Evolutionary conservation across 257 asterid genomes (phyloP).

Genomic region (Primulina huaijiensis): DNA sequence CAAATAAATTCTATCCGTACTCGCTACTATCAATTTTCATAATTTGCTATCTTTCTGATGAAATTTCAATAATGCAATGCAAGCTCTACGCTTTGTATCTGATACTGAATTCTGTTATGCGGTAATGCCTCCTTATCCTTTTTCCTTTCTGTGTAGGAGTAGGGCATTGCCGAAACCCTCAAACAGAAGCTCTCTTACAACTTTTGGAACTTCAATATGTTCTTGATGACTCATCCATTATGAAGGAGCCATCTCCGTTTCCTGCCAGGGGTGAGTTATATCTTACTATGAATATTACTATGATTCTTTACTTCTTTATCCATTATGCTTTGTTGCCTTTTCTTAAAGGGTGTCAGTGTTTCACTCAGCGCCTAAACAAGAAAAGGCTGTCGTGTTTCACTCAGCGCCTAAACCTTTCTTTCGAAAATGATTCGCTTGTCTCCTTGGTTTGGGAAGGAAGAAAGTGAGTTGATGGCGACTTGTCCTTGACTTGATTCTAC

Average conservation of each 20-base stretch:
- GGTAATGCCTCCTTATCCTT: slow-evolving; percentile 16
- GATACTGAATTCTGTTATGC: not conserved
- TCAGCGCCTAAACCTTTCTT: too few species aligned
- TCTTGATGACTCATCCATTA: slow-evolving; percentile 46
- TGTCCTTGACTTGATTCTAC: too few species aligned
- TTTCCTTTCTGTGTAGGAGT: slow-evolving; percentile 25
- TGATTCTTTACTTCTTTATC: too few species aligned
- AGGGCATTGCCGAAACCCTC: slow-evolving; percentile 79
- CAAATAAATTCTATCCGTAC: not conserved
- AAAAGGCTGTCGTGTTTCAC: too few species aligned
- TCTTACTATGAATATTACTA: not conserved
- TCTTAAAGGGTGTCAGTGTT: too few species aligned
- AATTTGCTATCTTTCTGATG: not conserved
- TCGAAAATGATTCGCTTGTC: too few species aligned
- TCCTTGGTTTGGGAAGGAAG: too few species aligned
- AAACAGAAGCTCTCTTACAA: slow-evolving; percentile 71
- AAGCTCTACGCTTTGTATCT: not conserved
- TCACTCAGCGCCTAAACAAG: too few species aligned
- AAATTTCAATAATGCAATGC: not conserved
- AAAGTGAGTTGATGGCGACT: too few species aligned
- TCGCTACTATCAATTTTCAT: not conserved
- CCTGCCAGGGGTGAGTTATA: slow-evolving; percentile 33
- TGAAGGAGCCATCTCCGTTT: slow-evolving; percentile 31
- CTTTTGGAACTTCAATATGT: slow-evolving; percentile 67
- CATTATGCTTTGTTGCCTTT: too few species aligned